Evolutionary conservation across 1,284 basidiomycete genomes (phyloP).

Genomic region (Neonothopanus nambi): DNA sequence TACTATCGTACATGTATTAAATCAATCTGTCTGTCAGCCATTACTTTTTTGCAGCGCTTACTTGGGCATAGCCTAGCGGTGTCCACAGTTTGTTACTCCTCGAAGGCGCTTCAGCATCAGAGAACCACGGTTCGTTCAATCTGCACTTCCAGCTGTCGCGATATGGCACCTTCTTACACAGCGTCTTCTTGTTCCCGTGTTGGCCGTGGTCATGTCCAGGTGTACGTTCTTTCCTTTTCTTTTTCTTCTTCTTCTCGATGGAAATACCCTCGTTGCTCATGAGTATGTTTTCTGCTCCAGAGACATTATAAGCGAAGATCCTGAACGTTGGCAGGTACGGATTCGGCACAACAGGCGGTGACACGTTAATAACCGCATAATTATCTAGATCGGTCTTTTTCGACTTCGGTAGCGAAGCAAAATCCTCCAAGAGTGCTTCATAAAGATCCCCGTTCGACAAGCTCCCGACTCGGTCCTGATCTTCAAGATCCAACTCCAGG

Average conservation of each 20-base stretch:
- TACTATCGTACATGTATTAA: constrained; percentile 57
- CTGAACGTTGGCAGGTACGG: constrained; percentile 82
- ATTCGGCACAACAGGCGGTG: constrained; percentile 85
- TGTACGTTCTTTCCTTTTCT: constrained; percentile 34
- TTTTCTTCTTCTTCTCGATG: constrained; percentile 30
- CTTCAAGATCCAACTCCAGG: constrained; percentile 39
- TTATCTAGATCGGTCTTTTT: constrained; percentile 61
- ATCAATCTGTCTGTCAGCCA: not conserved
- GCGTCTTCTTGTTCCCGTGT: constrained; percentile 40
- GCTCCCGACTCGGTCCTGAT: constrained; percentile 12
- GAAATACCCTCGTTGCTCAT: constrained; percentile 15
- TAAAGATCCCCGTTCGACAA: constrained; percentile 43
- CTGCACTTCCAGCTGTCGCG: constrained; percentile 61
- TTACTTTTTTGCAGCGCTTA: constrained; percentile 30
- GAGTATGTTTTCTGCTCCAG: constrained; percentile 36
- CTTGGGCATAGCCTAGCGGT: constrained; percentile 82
- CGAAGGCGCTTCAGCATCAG: constrained; percentile 67
- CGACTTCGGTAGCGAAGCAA: constrained; percentile 54
- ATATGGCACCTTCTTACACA: constrained; percentile 54
- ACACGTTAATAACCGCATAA: constrained; percentile 77
- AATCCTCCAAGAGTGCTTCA: constrained; percentile 55
- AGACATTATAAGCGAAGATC: constrained; percentile 80
- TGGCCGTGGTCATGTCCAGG: constrained; percentile 50
- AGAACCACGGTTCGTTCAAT: constrained; percentile 58
- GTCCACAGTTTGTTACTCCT: constrained; percentile 69